Conservation (phyloP, 2,329 filamentous ascomycete genomes). For the Penicillium sclerotigenum region DNA sequence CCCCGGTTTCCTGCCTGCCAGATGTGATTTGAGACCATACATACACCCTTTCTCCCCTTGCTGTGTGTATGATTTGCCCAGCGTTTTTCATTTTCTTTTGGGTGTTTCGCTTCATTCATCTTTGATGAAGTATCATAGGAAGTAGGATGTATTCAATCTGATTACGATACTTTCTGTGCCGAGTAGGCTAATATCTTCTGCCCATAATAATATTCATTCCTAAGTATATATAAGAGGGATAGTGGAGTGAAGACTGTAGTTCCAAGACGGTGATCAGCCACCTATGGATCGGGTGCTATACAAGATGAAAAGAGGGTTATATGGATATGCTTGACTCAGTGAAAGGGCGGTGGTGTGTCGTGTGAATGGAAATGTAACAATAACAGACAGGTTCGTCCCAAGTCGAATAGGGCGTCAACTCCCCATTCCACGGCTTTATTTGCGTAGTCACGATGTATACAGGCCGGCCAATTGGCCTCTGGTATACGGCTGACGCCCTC, state of each 20-base stretch:
- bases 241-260: background rate
- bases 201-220: background rate
- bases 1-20: slow-evolving; percentile 5
- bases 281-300: background rate
- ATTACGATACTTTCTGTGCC: background rate
- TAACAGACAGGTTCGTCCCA: background rate
- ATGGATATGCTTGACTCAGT: background rate
- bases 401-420: background rate
- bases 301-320: background rate
- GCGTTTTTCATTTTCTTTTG: background rate
- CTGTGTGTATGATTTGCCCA: background rate
- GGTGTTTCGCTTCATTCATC: background rate
- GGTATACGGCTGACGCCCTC: slow-evolving; percentile 28
- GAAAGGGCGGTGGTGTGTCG: background rate
- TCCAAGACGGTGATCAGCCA: background rate
- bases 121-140: background rate
- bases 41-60: background rate
- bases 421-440: background rate
- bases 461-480: slow-evolving; percentile 26
- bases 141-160: background rate
- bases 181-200: background rate
- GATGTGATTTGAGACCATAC: background rate
- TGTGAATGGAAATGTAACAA: background rate
- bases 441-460: slow-evolving; percentile 16
- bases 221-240: slow-evolving; percentile 13